These are phyloP conservation scores for Polyrhizophydium stewartii DNA, from an alignment of 371 early-diverging fungal species.

Conservation along the genomic window DNA sequence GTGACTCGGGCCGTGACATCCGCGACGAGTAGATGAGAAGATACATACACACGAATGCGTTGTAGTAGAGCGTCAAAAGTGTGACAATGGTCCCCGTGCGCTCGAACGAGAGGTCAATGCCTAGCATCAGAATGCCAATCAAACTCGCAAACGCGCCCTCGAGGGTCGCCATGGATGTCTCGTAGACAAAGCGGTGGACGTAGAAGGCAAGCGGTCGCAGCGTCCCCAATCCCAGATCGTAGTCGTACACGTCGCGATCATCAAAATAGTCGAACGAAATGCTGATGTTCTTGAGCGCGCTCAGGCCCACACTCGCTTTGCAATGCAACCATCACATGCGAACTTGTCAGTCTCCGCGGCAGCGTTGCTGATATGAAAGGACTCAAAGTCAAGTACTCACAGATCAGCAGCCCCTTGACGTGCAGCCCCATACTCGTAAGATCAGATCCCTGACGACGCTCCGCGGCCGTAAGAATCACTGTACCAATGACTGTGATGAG, in stretches of 20 bases:
- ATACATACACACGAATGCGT: constrained; percentile 17
- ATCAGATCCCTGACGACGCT: constrained; percentile 12
- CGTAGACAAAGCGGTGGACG: constrained; percentile 19
- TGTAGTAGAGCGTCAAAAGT: constrained; percentile 21
- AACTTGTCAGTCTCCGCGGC: no score
- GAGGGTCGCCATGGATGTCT: constrained; percentile 16
- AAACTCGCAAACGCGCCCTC: constrained; percentile 3
- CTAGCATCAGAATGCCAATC: constrained; percentile 14
- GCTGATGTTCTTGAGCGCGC: constrained; percentile 23
- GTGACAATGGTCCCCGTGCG: constrained; percentile 12
- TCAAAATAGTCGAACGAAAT: constrained; percentile 27
- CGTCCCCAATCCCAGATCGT: constrained; percentile 17
- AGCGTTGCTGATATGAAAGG: no score
- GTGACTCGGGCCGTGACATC: constrained; percentile 18
- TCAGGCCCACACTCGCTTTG: constrained; percentile 19
- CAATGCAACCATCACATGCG: neutral
- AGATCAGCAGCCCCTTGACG: constrained; percentile 20
- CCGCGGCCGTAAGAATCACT: constrained; percentile 11
- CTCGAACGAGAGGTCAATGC: constrained; percentile 8
- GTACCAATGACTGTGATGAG: constrained; percentile 10
- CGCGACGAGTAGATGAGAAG: constrained; percentile 20
- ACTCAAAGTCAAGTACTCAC: neutral
- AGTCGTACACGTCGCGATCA: constrained; percentile 23
- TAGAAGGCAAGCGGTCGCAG: constrained; percentile 13
- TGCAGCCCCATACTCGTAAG: constrained; percentile 10